Evolutionary conservation across 371 early-diverging fungal species (phyloP), one percentile per base, ranked within the genome.

Genomic region (Encephalitozoon cuniculi): DNA sequence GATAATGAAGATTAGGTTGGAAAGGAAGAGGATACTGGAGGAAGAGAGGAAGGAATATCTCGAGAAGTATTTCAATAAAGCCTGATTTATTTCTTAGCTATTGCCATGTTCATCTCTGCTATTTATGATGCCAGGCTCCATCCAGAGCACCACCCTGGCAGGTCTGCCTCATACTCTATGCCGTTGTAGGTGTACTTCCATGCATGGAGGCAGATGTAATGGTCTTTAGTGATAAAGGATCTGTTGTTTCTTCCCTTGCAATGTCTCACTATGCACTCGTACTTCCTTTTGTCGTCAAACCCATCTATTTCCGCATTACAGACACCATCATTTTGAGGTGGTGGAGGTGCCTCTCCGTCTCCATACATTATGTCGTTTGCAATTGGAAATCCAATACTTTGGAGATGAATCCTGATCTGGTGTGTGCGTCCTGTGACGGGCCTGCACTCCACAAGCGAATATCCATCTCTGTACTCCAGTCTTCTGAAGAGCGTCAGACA

Each of bases 391-490:
- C 97, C 97, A 0, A 99, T 87, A 79, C 88, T 90, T 79, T 92
- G 91, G 51, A 97, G 85, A 83, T 99, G 99, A 15, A 96, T 95
- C 53, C 99, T 90, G 71, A 99, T 96, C 85, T 99, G 99, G 81
- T 99, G 99, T 0, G 97, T 95, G 51, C 99, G 87, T 2, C 99
- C 99, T 0, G 95, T 95, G 23, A 90, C 78, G 0, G 97, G 99
- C 52, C 64, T 64, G n/a, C 91, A 83, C 41, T 85, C 84, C 0
- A 91, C 81, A 9, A 88, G 46, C 0, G 87, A 79, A 53, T 80
- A 64, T 25, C 71, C 78, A 64, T 75, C 69, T 23, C 63, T 74
- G 32, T 69, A 74, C 4, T n/a, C 26, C 15, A 84, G 44, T 46
- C 39, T 18, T 65, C 65, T 77, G 55, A 85, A 85, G 18, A 75